Evolutionary conservation across 805 yeast genomes (phyloP).

Genomic region (Starmera dryadoides): DNA sequence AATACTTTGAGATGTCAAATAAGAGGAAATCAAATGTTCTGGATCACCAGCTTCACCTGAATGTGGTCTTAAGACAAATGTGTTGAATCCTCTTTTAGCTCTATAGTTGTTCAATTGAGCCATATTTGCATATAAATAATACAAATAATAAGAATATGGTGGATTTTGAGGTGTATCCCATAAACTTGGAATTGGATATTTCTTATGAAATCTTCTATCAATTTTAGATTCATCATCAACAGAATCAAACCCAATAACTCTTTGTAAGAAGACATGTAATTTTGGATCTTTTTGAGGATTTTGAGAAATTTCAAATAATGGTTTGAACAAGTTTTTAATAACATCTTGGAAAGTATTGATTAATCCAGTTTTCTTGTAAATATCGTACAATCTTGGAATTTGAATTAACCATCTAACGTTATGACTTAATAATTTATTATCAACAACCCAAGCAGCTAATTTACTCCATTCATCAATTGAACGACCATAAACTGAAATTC

Average conservation of each 20-base stretch:
- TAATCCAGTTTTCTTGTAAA: conserved; percentile 71
- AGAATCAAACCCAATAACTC: conserved; percentile 96
- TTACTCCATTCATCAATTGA: conserved; percentile 90
- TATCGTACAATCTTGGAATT: conserved; percentile 87
- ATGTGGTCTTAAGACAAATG: conserved; percentile 94
- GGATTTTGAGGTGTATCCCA: conserved; percentile 84
- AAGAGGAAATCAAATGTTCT: conserved; percentile 89
- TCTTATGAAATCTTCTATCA: conserved; percentile 75
- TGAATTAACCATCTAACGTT: conserved; percentile 97
- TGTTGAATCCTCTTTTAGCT: conserved; percentile 64
- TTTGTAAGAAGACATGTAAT: conserved; percentile 75
- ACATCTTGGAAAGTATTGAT: conserved; percentile 71
- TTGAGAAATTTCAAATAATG: conserved; percentile 82
- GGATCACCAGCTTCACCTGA: conserved; percentile 99
- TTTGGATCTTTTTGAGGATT: conserved; percentile 90
- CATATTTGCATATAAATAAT: conserved; percentile 81
- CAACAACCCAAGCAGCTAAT: conserved; percentile 90
- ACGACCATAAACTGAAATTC: conserved; percentile 93
- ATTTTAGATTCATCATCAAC: conserved; percentile 96
- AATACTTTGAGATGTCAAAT: conserved; percentile 82
- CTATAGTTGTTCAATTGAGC: conserved; percentile 85
- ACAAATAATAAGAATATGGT: conserved; percentile 94
- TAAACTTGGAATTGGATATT: conserved; percentile 76
- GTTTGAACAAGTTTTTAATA: conserved; percentile 72
- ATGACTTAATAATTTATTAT: conserved; percentile 83